Evolutionary conservation across 2,329 filamentous ascomycete genomes (phyloP).

Genomic region (Kalaharituber pfeilii): DNA sequence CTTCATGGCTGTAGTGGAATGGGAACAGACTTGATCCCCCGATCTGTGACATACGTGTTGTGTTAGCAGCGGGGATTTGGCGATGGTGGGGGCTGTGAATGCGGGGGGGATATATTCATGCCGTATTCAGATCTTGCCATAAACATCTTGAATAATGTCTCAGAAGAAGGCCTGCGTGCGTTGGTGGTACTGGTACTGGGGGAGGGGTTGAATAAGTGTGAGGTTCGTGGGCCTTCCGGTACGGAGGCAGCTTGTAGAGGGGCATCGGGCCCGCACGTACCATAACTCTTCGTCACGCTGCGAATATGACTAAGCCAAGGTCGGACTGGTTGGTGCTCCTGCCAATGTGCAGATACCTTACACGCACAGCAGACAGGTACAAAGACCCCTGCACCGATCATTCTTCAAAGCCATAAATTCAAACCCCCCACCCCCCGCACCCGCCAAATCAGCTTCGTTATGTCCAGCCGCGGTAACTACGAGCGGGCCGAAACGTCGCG

Average conservation of each 20-base stretch:
- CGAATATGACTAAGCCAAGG: not conserved
- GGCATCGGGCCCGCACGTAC: not conserved
- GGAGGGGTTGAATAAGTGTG: not conserved
- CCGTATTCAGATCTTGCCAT: constrained; percentile 99
- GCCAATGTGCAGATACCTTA: not conserved
- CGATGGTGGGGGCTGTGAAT: constrained; percentile 6
- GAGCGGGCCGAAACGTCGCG: not conserved
- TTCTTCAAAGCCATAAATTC: too few relatives aligned
- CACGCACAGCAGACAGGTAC: not conserved
- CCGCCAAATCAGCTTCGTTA: not conserved
- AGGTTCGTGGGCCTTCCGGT: not conserved
- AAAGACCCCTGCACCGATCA: not conserved
- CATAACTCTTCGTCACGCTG: not conserved
- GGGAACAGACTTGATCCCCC: constrained; percentile 75
- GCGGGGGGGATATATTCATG: constrained; percentile 34
- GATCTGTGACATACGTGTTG: constrained; percentile 44
- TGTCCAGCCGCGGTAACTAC: not conserved
- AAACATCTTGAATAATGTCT: constrained; percentile 55
- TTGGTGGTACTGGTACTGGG: constrained; percentile 4
- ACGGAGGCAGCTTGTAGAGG: not conserved
- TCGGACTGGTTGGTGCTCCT: too few relatives aligned
- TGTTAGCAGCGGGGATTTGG: constrained; percentile 22
- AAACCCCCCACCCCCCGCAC: not conserved
- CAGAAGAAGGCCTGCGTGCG: constrained; percentile 8
- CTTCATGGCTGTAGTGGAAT: constrained; percentile 21